Evolutionary conservation across 495 filamentous ascomycete genomes (phyloP).

Genomic region (Talaromyces stipitatus): DNA sequence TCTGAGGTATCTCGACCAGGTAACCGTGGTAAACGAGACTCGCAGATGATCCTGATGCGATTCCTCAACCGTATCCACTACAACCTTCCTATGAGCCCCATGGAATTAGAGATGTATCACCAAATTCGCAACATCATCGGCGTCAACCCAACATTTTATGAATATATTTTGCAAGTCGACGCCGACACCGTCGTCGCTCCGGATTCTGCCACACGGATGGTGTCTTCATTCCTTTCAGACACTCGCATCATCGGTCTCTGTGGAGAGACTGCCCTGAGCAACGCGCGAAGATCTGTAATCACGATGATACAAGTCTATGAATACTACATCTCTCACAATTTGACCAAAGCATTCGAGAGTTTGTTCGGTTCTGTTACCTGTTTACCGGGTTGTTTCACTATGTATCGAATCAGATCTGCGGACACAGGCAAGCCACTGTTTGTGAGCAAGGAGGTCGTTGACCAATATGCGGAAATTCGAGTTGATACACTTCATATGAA

Average conservation of each 20-base stretch:
- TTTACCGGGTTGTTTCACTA: slow-evolving; percentile 94
- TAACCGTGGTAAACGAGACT: slow-evolving; percentile 98
- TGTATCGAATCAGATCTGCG: slow-evolving; percentile 93
- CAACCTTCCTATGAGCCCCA: slow-evolving; percentile 87
- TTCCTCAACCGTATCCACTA: slow-evolving; percentile 98
- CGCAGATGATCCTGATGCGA: slow-evolving; percentile 95
- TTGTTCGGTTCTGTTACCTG: slow-evolving; percentile 97
- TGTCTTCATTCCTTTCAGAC: slow-evolving; percentile 84
- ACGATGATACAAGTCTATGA: slow-evolving; percentile 99
- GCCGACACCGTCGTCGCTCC: slow-evolving; percentile 91
- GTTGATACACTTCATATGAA: slow-evolving; percentile 99
- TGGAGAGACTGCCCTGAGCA: slow-evolving; percentile 88
- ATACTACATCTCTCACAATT: slow-evolving; percentile 98
- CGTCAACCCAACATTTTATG: slow-evolving; percentile 97
- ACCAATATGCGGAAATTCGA: slow-evolving; percentile 80
- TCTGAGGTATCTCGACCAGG: slow-evolving; percentile 94
- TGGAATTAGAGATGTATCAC: slow-evolving; percentile 97
- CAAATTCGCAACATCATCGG: slow-evolving; percentile 99
- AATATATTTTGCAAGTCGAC: slow-evolving; percentile 94
- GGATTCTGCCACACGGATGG: slow-evolving; percentile 88
- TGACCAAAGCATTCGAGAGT: slow-evolving; percentile 97
- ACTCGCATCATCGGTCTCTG: slow-evolving; percentile 88
- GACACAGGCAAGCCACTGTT: slow-evolving; percentile 94
- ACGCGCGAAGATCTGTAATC: slow-evolving; percentile 83
- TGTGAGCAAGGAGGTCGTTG: slow-evolving; percentile 83